Base-by-base conservation (phyloP, 108 stramenopile species). In the Cyclotella baltica region DNA sequence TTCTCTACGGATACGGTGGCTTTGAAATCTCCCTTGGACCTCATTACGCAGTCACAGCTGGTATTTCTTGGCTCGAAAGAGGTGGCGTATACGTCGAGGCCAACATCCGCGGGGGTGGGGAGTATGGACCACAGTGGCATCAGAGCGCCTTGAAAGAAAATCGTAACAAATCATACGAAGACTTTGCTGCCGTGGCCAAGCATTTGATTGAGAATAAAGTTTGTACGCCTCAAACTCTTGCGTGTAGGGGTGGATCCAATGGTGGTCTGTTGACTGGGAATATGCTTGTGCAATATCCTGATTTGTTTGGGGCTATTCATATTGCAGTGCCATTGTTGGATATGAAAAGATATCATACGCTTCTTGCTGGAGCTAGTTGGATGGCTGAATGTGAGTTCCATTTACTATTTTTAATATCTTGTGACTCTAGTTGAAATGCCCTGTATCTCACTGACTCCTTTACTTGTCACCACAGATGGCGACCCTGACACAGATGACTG, bases 351-450 rank as follows among this genome's bases (percentile, higher is more conserved):
- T 95, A 88, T 71, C 80, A 88, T 70, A 86, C 75, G 19, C 83
- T 96, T 11, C 74, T 96, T 56, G 94, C 95, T 16, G 59, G 51
- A n/a, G 58, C 58, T 8, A 59, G 58, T 59, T 99, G 99, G 99
- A 92, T 96, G 88, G 97, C 97, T 4, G 99, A 99, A 77, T 99
- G n/a, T n/a, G n/a, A n/a, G n/a, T n/a, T n/a, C n/a, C n/a, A 97
- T 80, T n/a, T n/a, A n/a, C n/a, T n/a, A n/a, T n/a, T n/a, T n/a
- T n/a, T n/a, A n/a, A n/a, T n/a, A n/a, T n/a, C n/a, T n/a, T n/a
- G n/a, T n/a, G n/a, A n/a, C n/a, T n/a, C n/a, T n/a, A n/a, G n/a
- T n/a, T n/a, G n/a, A n/a, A n/a, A n/a, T n/a, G n/a, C n/a, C n/a
- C n/a, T n/a, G n/a, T n/a, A n/a, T n/a, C n/a, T n/a, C n/a, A 10